These are phyloP conservation scores for Stellera chamaejasme DNA, from an alignment of 345 rosid genomes.

Conservation along the genomic window DNA sequence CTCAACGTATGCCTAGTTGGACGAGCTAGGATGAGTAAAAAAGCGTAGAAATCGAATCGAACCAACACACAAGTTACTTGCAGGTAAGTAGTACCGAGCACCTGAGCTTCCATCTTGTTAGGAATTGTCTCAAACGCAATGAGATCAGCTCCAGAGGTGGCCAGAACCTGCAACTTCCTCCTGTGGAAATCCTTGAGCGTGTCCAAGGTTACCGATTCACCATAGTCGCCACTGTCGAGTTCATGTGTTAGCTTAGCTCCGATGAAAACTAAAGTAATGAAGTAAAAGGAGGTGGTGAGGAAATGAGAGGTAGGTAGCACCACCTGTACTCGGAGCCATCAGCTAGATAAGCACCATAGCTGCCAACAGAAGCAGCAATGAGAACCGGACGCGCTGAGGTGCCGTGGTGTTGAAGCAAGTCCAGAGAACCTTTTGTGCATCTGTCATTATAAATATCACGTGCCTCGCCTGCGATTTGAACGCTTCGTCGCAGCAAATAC, in stretches of 20 bases:
- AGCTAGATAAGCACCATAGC: constrained; percentile 92
- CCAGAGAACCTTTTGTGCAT: constrained; percentile 46
- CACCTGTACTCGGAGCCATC: constrained; percentile 94
- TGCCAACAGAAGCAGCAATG: constrained; percentile 89
- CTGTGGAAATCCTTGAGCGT: constrained; percentile 83
- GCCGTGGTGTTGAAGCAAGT: constrained; percentile 25
- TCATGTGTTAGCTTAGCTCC: no score
- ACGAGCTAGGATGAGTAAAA: not conserved
- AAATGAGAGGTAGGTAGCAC: constrained; percentile 16
- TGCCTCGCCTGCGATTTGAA: constrained; percentile 81
- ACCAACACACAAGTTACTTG: no score
- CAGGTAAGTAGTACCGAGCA: constrained; percentile 8
- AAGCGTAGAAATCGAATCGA: no score
- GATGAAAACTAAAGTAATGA: not conserved
- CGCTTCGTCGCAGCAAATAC: constrained; percentile 53
- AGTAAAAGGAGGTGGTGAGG: not conserved
- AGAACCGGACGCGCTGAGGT: constrained; percentile 42
- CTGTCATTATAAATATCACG: constrained; percentile 53
- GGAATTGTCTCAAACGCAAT: constrained; percentile 91
- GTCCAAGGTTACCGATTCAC: constrained; percentile 43
- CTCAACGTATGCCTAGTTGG: constrained; percentile 62
- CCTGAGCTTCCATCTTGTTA: constrained; percentile 86
- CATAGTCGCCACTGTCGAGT: constrained; percentile 60
- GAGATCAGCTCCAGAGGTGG: constrained; percentile 59
- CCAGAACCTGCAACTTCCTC: constrained; percentile 68